These are phyloP conservation scores for Talaromyces funiculosus DNA, from an alignment of 2,329 filamentous ascomycete species.

Conservation along the genomic window DNA sequence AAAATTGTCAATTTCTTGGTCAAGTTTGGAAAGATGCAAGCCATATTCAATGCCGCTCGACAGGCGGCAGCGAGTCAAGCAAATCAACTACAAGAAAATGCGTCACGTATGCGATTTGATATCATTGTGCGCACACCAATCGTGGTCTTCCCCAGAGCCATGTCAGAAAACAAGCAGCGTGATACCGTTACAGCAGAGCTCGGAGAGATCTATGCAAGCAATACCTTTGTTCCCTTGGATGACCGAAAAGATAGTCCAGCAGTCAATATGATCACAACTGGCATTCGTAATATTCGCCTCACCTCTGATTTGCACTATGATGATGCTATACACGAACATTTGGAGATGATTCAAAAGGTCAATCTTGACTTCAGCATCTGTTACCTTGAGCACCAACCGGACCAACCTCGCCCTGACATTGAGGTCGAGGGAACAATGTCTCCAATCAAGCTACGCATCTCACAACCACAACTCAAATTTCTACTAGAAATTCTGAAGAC, in stretches of 20 bases:
- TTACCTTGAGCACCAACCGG: slow-evolving; percentile 77
- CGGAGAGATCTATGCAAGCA: slow-evolving; percentile 95
- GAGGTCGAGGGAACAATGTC: slow-evolving; percentile 91
- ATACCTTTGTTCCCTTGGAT: slow-evolving; percentile 80
- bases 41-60: slow-evolving; percentile 93
- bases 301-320: slow-evolving; percentile 85
- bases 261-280: slow-evolving; percentile 83
- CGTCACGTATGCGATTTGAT: slow-evolving; percentile 88
- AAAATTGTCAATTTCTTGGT: slow-evolving; percentile 98
- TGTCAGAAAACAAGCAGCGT: slow-evolving; percentile 63
- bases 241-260: slow-evolving; percentile 67
- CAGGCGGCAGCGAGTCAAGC: slow-evolving; percentile 92
- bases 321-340: slow-evolving; percentile 66
- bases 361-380: slow-evolving; percentile 90
- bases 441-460: slow-evolving; percentile 82
- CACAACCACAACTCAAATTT: slow-evolving; percentile 86
- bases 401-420: slow-evolving; percentile 75
- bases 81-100: slow-evolving; percentile 84
- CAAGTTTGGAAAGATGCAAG: slow-evolving; percentile 99
- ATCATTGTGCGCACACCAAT: slow-evolving; percentile 92
- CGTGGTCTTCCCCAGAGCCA: slow-evolving; percentile 80
- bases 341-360: slow-evolving; percentile 96
- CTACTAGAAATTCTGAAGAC: slow-evolving; percentile 80
- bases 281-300: slow-evolving; percentile 84
- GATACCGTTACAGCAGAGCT: slow-evolving; percentile 89